phyloP scores from a whole-genome alignment of 495 filamentous ascomycete genomes.

The Tricharina praecox region DNA sequence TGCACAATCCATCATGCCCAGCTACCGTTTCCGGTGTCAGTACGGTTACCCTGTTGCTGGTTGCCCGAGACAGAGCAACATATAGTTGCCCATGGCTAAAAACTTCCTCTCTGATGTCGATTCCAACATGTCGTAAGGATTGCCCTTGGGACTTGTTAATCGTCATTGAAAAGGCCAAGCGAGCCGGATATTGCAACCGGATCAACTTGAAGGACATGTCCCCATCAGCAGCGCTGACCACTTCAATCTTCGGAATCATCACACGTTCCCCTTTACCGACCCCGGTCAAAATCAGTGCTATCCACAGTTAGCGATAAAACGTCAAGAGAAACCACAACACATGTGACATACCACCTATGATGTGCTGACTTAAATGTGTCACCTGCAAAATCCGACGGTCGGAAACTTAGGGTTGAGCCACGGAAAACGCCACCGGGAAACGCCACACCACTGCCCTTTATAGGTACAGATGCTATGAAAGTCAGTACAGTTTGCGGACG shows the following conservation, averaged over 20 bases:
- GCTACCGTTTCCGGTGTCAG: background rate
- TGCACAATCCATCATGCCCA: background rate
- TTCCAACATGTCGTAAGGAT: background rate
- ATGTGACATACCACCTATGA: background rate
- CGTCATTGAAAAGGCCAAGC: background rate
- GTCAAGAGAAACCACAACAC: background rate
- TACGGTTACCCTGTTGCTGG: background rate
- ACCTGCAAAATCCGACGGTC: no score
- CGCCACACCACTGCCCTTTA: no score
- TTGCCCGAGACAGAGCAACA: constrained; percentile 3
- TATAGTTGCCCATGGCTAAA: constrained; percentile 4
- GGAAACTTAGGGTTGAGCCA: no score
- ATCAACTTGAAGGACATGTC: background rate
- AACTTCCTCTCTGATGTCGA: background rate
- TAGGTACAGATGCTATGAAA: no score
- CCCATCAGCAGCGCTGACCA: background rate
- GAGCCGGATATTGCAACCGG: background rate
- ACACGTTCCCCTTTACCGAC: background rate
- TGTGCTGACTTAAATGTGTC: background rate
- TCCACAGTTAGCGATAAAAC: background rate
- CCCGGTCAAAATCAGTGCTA: background rate
- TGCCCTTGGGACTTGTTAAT: constrained; percentile 1
- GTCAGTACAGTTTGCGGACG: no score
- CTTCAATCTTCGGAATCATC: background rate
- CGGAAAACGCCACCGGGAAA: no score